phyloP scores from a whole-genome alignment of 202 grass and related monocot genomes.

The Brachypodium distachyon region DNA sequence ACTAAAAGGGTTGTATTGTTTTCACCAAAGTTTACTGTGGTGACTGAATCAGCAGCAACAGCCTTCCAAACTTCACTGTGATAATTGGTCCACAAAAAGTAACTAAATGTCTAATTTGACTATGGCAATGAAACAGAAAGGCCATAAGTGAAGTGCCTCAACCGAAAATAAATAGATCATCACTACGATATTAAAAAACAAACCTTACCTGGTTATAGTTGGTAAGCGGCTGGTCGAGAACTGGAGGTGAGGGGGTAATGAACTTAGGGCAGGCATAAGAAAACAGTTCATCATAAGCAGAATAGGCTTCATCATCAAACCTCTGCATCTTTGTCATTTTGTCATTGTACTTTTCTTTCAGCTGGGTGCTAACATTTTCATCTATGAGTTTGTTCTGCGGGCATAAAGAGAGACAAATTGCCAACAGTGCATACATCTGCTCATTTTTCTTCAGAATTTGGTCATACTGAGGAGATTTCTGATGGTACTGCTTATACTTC shows the following conservation, averaged over 20 bases:
- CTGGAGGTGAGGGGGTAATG: slow-evolving; percentile 77
- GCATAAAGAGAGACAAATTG: slow-evolving; percentile 86
- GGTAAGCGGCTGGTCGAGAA: slow-evolving; percentile 61
- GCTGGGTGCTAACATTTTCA: slow-evolving; percentile 84
- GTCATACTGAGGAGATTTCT: slow-evolving; percentile 94
- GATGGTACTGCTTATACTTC: slow-evolving; percentile 94
- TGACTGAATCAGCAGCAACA: background rate
- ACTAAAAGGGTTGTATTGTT: background rate
- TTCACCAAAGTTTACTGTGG: background rate
- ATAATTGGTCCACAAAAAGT: background rate
- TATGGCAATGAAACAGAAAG: background rate
- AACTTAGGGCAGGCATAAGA: slow-evolving; percentile 97
- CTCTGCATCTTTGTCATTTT: slow-evolving; percentile 99
- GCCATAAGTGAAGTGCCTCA: background rate
- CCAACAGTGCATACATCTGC: slow-evolving; percentile 94
- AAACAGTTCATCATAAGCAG: slow-evolving; percentile 92
- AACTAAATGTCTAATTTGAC: background rate
- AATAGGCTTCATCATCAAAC: slow-evolving; percentile 90
- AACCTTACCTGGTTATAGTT: slow-evolving; percentile 89
- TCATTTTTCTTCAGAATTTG: slow-evolving; percentile 99
- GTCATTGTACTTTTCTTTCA: slow-evolving; percentile 97
- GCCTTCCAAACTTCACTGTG: background rate
- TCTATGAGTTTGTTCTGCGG: slow-evolving; percentile 84
- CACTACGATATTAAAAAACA: background rate
- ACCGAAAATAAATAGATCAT: background rate